Evolutionary conservation across 805 yeast species (phyloP), one percentile per base, ranked within the genome.

Genomic region (Jamesozyma rosinii): DNA sequence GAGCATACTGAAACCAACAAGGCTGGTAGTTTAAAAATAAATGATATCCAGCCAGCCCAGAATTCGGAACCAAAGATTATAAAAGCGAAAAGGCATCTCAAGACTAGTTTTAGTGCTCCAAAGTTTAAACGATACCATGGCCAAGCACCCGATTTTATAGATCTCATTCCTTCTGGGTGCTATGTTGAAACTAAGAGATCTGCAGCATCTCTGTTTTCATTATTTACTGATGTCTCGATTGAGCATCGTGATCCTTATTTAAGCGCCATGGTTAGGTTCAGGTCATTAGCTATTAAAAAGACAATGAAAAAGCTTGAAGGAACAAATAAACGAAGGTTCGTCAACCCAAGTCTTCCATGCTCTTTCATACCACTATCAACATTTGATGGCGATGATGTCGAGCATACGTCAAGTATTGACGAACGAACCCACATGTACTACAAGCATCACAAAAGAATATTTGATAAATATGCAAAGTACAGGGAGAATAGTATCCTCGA

Each of bases 231-330:
- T 41, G 38, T 46, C 19, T 51, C 60, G 8, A 55, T 56, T 27
- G 51, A 48, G 22, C 55, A 53, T 29, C 49, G 64, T 13, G 65
- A 61, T 41, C 50, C 54, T 3, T 59, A 56, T 40, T 43, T 59
- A 42, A 49, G 49, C 31, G 38, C 45, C 11, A 41, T 57, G 39
- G 42, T 48, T 1, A 41, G 52, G 15, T 57, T 55, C 34, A 43
- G 61, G 31, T 44, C 47, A 33, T 49, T 55, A 17, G 57, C 60
- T 2, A 47, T 57, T 3, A 46, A 48, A 8, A 52, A 47, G 45
- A 52, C 54, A 13, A 49, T 50, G 42, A 35, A 45, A 14, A 48
- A 48, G 19, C 43, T 50, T 24, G 47, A 47, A 31, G 43, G 37
- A 19, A 41, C 46, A 8, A 43, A 38, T 9, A 43, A 41, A n/a